Evolutionary conservation across 179 eudicot species (phyloP), one percentile per base, ranked within the genome.

Genomic region (Camellia oleifera): DNA sequence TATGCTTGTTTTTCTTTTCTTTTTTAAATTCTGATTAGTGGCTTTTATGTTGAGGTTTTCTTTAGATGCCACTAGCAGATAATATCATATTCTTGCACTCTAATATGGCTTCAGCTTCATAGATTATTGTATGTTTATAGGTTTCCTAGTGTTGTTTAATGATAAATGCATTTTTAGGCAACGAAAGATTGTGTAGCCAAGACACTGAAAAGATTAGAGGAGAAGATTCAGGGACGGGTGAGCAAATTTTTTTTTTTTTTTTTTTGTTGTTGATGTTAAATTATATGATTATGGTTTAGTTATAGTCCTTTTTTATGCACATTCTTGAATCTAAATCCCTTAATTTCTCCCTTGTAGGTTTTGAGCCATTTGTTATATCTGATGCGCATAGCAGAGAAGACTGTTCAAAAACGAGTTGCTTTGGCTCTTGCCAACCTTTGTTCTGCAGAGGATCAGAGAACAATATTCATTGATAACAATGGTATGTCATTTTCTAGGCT

Each of bases 381-480:
- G 77, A 91, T 96, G 94, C 93, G 97, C 46, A 86, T 85, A 67
- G 91, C 88, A 67, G 98, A 96, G 69, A 89, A 86, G 83, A 71
- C 76, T 81, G 80, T 88, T 74, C 96, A 94, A 78, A 90, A 86
- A 85, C 93, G 89, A 81, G 88, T 96, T 80, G 94, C 92, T 78
- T 86, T 94, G 86, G 97, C 97, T 79, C 96, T 96, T 83, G 97
- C 99, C 44, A 94, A 96, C 84, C 97, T 96, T 73, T 96, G 99
- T 82, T 90, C 95, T 61, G 91, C 97, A 40, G 93, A 87, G 58
- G 91, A 96, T 79, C 98, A 87, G 81, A 88, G 82, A 83, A 81
- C 86, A 56, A 88, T 96, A 50, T 96, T 96, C 72, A 81, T 92
- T 70, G 96, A 88, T 75, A 89, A 84, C 76, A 89, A 87, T 83